Evolutionary conservation across 257 asterid species (phyloP).

Genomic region (Gynochthodes officinalis): DNA sequence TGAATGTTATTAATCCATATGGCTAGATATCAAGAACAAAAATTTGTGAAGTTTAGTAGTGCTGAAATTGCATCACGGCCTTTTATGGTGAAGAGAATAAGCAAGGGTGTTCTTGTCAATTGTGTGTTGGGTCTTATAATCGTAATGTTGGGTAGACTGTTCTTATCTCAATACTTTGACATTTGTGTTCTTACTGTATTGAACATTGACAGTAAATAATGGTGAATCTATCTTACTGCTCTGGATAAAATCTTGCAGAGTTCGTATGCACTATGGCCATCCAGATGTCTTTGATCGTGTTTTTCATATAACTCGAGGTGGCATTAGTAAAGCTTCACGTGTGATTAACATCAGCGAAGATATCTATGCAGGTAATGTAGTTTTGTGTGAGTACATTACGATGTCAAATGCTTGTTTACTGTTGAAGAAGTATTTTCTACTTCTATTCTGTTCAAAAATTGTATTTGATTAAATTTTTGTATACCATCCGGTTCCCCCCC

Average conservation of each 20-base stretch:
- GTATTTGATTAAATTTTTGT: neutral
- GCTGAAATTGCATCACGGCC: neutral
- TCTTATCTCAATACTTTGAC: neutral
- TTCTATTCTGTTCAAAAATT: neutral
- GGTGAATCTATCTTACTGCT: slow-evolving; percentile 8
- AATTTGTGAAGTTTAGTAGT: neutral
- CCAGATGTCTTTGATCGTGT: slow-evolving; percentile 96
- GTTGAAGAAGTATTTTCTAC: neutral
- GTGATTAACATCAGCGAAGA: slow-evolving; percentile 97
- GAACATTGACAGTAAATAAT: neutral
- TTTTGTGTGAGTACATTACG: neutral
- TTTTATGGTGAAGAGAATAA: neutral
- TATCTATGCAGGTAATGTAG: slow-evolving; percentile 70
- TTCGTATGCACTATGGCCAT: slow-evolving; percentile 99
- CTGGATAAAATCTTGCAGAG: slow-evolving; percentile 49
- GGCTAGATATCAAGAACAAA: neutral
- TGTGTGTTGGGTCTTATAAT: neutral
- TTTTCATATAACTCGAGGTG: slow-evolving; percentile 96
- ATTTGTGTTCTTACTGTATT: neutral
- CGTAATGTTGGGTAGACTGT: neutral
- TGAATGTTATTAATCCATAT: neutral
- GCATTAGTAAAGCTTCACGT: slow-evolving; percentile 96
- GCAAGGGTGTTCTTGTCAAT: neutral
- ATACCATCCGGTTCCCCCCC: neutral
- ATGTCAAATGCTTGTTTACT: neutral